Conservation (phyloP, 2,329 filamentous ascomycete genomes). For the Thielaviopsis euricoi region DNA sequence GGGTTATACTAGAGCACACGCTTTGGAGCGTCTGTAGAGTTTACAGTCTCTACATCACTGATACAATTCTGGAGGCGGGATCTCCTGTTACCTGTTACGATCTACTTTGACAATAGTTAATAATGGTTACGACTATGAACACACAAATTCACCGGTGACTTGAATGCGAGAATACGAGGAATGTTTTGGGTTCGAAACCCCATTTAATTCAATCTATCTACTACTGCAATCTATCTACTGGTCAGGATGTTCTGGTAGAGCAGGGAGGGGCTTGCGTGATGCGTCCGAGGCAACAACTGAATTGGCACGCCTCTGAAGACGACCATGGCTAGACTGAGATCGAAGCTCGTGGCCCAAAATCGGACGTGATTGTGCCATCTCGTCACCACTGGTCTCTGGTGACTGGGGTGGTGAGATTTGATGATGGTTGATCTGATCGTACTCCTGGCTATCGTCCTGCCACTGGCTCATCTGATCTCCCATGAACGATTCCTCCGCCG, state of each 20-base stretch:
- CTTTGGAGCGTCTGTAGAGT: too few relatives aligned
- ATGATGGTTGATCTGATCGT: not conserved
- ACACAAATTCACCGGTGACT: too few relatives aligned
- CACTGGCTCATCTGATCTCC: not conserved
- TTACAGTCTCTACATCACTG: too few relatives aligned
- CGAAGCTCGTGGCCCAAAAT: not conserved
- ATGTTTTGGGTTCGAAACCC: too few relatives aligned
- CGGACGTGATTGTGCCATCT: not conserved
- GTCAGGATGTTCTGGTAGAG: constrained; percentile 23
- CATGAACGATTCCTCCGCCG: not conserved
- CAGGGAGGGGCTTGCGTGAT: constrained; percentile 27
- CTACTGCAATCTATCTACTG: not conserved
- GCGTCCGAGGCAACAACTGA: not conserved
- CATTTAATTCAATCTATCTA: too few relatives aligned
- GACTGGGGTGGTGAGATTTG: constrained; percentile 3
- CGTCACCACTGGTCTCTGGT: not conserved
- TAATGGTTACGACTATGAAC: not conserved
- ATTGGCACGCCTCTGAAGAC: not conserved
- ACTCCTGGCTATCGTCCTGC: not conserved
- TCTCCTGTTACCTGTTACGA: too few relatives aligned
- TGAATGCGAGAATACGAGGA: too few relatives aligned
- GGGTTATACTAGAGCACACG: too few relatives aligned
- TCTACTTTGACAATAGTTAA: too few relatives aligned
- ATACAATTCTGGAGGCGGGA: too few relatives aligned
- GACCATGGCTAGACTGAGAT: not conserved